phyloP scores from a whole-genome alignment of 805 yeast genomes.

The Metschnikowia bowlesiae region DNA sequence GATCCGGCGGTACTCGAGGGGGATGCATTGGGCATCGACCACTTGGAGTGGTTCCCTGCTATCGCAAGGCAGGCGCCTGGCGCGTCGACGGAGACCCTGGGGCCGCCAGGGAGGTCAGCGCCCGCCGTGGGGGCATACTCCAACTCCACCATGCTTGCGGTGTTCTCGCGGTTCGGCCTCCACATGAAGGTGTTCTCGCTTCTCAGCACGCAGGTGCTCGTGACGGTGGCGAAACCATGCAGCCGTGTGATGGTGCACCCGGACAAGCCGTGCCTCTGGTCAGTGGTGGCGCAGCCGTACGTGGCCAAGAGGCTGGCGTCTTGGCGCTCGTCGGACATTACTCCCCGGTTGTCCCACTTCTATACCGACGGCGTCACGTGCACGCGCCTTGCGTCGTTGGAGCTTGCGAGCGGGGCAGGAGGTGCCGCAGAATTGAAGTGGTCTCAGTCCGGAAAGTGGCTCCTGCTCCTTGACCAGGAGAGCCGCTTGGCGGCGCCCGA shows the following conservation, averaged over 20 bases:
- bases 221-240: slow-evolving; percentile 32
- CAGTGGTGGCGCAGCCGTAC: slow-evolving; percentile 26
- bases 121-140: slow-evolving; percentile 23
- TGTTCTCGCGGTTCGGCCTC: slow-evolving; percentile 25
- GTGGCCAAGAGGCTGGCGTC: slow-evolving; percentile 10
- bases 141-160: slow-evolving; percentile 31
- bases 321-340: slow-evolving; percentile 1
- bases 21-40: slow-evolving; percentile 25
- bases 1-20: slow-evolving; percentile 32
- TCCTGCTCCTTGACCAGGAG: slow-evolving; percentile 22
- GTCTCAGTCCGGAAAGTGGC: slow-evolving; percentile 35
- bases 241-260: slow-evolving; percentile 19
- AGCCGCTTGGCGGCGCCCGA: slow-evolving; percentile 26
- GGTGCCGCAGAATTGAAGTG: slow-evolving; percentile 20
- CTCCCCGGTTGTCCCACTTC: slow-evolving; percentile 23
- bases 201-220: slow-evolving; percentile 30
- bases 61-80: neutral
- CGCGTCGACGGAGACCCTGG: too few relatives aligned
- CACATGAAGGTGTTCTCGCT: slow-evolving; percentile 34
- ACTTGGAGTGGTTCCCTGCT: slow-evolving; percentile 34
- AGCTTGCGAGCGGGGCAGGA: slow-evolving; percentile 18
- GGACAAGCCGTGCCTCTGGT: slow-evolving; percentile 25
- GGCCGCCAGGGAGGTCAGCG: neutral
- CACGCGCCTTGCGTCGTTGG: slow-evolving; percentile 17
- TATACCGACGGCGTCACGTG: slow-evolving; percentile 32